Conservation (phyloP, 352 stramenopile genomes). For the Pilasporangium apinafurcum region DNA sequence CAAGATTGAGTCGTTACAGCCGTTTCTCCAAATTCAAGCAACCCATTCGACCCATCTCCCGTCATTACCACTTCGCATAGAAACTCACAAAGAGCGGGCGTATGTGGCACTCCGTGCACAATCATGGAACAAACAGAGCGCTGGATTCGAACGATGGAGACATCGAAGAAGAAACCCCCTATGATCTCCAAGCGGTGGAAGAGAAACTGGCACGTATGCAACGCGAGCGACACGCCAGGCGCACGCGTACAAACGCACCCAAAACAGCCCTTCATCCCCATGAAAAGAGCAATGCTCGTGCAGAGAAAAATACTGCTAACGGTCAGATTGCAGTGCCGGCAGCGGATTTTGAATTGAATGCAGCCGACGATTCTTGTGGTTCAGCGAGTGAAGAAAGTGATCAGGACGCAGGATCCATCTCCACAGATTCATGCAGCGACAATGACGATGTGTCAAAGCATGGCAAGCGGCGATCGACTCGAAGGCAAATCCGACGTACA, state of each 20-base stretch:
- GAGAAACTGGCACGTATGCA: conserved; percentile 22
- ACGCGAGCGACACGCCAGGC: background rate
- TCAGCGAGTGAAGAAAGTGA: conserved; percentile 14
- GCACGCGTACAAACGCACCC: background rate
- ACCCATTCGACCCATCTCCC: no score
- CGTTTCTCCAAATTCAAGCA: no score
- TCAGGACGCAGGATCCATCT: conserved; percentile 5
- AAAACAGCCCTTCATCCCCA: background rate
- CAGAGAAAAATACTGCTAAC: background rate
- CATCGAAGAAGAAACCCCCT: conserved; percentile 16
- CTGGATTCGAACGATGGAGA: no score
- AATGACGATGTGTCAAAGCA: background rate
- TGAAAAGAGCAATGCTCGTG: background rate
- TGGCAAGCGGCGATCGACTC: no score
- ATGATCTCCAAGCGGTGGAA: conserved; percentile 41
- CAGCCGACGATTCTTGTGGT: conserved; percentile 14
- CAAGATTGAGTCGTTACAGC: no score
- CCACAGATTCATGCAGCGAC: background rate
- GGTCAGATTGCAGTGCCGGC: background rate
- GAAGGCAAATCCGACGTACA: no score
- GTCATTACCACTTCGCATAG: no score
- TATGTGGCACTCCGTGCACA: no score
- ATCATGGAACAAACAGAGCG: no score
- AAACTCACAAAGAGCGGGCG: no score
- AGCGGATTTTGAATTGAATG: conserved; percentile 25